Evolutionary conservation across 2,329 filamentous ascomycete genomes (phyloP).

Genomic region (Metarhizium sp.): DNA sequence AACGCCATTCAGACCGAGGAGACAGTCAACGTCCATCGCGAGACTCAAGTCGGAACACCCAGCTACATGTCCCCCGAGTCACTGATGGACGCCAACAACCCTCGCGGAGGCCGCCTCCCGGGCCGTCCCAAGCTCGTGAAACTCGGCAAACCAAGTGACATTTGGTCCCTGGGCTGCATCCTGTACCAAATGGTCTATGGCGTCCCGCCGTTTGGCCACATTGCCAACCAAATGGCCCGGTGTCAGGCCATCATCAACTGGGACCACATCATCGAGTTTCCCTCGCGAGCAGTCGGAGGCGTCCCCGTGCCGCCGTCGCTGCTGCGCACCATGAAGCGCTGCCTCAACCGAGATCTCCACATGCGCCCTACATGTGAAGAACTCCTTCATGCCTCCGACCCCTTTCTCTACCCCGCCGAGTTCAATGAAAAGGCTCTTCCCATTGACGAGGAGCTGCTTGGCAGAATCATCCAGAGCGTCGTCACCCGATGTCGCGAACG

Average conservation of each 20-base stretch:
- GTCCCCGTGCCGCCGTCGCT: slow-evolving; percentile 49
- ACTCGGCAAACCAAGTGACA: slow-evolving; percentile 87
- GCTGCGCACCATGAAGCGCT: slow-evolving; percentile 52
- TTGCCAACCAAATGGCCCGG: slow-evolving; percentile 74
- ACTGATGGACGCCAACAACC: slow-evolving; percentile 74
- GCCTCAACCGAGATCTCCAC: slow-evolving; percentile 52
- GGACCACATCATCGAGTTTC: slow-evolving; percentile 63
- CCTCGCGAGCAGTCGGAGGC: slow-evolving; percentile 58
- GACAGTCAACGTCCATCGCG: slow-evolving; percentile 94
- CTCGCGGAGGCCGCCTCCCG: slow-evolving; percentile 33
- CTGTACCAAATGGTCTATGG: slow-evolving; percentile 98
- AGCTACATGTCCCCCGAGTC: slow-evolving; percentile 99
- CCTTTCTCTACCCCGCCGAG: slow-evolving; percentile 55
- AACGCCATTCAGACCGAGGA: slow-evolving; percentile 94
- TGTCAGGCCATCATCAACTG: slow-evolving; percentile 83
- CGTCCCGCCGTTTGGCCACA: slow-evolving; percentile 89
- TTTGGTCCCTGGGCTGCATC: slow-evolving; percentile 95
- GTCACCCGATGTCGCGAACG: slow-evolving; percentile 48
- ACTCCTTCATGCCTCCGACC: slow-evolving; percentile 47
- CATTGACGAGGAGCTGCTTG: slow-evolving; percentile 53
- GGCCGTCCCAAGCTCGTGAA: slow-evolving; percentile 72
- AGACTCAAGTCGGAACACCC: slow-evolving; percentile 88
- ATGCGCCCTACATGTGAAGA: slow-evolving; percentile 55
- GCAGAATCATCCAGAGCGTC: slow-evolving; percentile 53
- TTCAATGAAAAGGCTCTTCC: slow-evolving; percentile 45